Percentiles rank a stretch among this genome's conserved stretches.
Evolutionary conservation across 2,329 filamentous ascomycete species (phyloP).

Genomic region (Trichoderma sp.): DNA sequence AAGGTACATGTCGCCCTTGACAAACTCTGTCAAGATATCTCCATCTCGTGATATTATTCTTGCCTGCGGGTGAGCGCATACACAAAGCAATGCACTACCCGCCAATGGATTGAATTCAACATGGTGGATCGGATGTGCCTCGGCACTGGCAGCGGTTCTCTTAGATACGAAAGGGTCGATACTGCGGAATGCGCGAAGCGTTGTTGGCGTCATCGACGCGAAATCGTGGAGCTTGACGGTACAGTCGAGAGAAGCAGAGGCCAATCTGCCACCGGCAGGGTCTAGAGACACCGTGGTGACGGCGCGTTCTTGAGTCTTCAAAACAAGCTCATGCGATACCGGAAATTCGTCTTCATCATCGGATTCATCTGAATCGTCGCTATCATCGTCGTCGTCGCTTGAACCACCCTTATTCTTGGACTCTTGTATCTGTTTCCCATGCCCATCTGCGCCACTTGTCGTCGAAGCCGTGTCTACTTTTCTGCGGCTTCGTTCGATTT

Average conservation of each 20-base stretch:
- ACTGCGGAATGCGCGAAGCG: conserved; percentile 87
- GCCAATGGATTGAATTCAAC: conserved; percentile 82
- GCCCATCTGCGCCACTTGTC: conserved; percentile 19
- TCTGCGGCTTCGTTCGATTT: conserved; percentile 77
- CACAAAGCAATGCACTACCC: conserved; percentile 76
- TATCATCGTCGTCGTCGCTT: conserved; percentile 33
- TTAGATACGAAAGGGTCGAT: conserved; percentile 83
- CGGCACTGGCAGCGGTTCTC: conserved; percentile 60
- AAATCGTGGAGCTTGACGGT: conserved; percentile 93
- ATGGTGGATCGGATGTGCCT: conserved; percentile 85
- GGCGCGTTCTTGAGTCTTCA: conserved; percentile 88
- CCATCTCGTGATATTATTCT: conserved; percentile 88
- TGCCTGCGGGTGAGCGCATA: conserved; percentile 85
- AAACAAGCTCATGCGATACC: conserved; percentile 84
- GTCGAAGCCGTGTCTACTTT: conserved; percentile 29
- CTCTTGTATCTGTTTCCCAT: conserved; percentile 20
- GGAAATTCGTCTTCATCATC: conserved; percentile 86
- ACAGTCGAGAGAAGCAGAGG: conserved; percentile 90
- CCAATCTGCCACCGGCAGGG: conserved; percentile 76
- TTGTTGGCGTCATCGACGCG: conserved; percentile 90
- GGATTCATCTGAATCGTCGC: conserved; percentile 52
- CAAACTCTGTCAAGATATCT: conserved; percentile 79
- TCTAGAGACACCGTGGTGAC: conserved; percentile 84
- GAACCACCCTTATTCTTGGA: conserved; percentile 40
- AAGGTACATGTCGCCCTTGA: conserved; percentile 98